phyloP scores from a whole-genome alignment of 805 yeast genomes.

The Ogataea methylovora region DNA sequence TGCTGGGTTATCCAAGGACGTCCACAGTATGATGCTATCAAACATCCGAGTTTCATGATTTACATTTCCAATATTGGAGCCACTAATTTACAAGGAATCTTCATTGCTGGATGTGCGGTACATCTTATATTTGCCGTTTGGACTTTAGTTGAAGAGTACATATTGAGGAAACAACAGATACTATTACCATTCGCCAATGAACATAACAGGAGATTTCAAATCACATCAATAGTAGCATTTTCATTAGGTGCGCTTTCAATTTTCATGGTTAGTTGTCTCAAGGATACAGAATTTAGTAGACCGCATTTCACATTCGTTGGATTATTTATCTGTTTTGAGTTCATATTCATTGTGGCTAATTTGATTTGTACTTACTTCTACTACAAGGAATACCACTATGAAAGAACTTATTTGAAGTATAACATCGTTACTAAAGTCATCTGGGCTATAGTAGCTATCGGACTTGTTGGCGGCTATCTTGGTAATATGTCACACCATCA shows the following conservation, averaged over 20 bases:
- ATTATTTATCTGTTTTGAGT: conserved; percentile 62
- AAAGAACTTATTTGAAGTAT: conserved; percentile 23
- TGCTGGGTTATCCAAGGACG: conserved; percentile 80
- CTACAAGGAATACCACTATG: conserved; percentile 12
- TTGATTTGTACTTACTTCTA: conserved; percentile 35
- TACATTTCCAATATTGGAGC: conserved; percentile 88
- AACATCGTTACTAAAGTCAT: conserved; percentile 46
- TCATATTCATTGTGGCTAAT: conserved; percentile 41
- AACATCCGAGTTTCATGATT: conserved; percentile 39
- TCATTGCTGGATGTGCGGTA: conserved; percentile 68
- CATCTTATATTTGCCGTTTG: conserved; percentile 72
- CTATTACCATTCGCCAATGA: conserved; percentile 42
- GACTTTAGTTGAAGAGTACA: conserved; percentile 54
- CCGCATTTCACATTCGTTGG: conserved; percentile 66
- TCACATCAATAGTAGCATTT: conserved; percentile 14
- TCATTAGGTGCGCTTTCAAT: conserved; percentile 55
- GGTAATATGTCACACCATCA: conserved; percentile 15
- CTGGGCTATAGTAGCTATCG: conserved; percentile 65
- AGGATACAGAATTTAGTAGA: conserved; percentile 46
- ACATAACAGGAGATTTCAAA: conserved; percentile 25
- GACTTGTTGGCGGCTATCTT: conserved; percentile 66
- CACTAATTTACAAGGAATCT: conserved; percentile 75
- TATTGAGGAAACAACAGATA: conserved; percentile 44
- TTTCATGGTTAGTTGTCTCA: conserved; percentile 65
- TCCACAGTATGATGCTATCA: conserved; percentile 58